Evolutionary conservation across 305 asterid species (phyloP).

Genomic region (Lippia alba): DNA sequence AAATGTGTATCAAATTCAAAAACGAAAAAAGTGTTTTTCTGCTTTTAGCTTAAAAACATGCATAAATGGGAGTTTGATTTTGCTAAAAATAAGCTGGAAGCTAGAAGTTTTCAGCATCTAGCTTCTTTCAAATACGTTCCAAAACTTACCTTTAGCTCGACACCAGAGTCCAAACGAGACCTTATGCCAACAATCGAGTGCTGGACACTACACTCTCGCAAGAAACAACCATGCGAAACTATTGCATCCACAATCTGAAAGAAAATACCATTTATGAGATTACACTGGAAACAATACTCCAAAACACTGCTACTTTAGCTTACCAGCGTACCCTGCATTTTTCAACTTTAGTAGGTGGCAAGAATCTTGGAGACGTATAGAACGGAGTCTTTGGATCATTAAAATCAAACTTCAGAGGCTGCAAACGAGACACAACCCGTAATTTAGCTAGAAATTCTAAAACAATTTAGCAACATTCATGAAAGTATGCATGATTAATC

Average conservation of each 20-base stretch:
- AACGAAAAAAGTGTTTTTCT: too few species aligned
- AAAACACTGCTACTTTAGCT: slow-evolving; percentile 24
- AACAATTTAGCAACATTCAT: background rate
- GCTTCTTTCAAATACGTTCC: too few species aligned
- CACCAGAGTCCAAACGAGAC: slow-evolving; percentile 85
- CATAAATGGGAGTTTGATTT: too few species aligned
- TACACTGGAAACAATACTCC: slow-evolving; percentile 15
- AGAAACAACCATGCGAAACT: slow-evolving; percentile 92
- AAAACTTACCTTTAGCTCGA: slow-evolving; percentile 68
- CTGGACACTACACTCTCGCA: slow-evolving; percentile 74
- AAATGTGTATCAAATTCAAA: background rate
- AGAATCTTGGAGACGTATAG: slow-evolving; percentile 90
- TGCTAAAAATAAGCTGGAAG: too few species aligned
- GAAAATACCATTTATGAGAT: slow-evolving; percentile 31
- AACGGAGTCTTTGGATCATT: slow-evolving; percentile 92
- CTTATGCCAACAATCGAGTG: slow-evolving; percentile 91
- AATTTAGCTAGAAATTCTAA: slow-evolving; percentile 26
- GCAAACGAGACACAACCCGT: slow-evolving; percentile 34
- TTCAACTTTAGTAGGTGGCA: slow-evolving; percentile 95
- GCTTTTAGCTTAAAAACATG: too few species aligned
- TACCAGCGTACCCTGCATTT: slow-evolving; percentile 78
- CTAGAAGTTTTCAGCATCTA: too few species aligned
- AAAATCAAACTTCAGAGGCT: slow-evolving; percentile 87
- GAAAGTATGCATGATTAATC: background rate
- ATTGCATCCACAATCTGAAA: slow-evolving; percentile 89